These are phyloP conservation scores for Penicillium silybi DNA, from an alignment of 495 filamentous ascomycete species.

Conservation along the genomic window DNA sequence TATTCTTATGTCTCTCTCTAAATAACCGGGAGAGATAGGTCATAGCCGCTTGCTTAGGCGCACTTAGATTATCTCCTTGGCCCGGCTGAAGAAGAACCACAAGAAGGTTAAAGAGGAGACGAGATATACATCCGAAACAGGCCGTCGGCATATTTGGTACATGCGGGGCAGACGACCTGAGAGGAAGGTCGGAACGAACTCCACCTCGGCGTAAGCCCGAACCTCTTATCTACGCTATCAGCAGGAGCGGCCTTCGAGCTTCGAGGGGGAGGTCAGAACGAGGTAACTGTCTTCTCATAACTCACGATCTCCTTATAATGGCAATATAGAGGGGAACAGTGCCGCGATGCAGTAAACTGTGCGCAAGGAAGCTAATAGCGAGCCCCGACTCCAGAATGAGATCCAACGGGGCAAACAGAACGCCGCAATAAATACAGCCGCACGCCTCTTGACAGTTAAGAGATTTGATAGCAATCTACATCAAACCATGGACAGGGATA, in stretches of 20 bases:
- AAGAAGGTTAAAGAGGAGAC: no score
- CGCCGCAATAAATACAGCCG: conserved; percentile 7
- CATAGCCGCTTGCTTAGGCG: no score
- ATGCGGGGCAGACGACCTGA: not conserved
- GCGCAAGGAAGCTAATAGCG: conserved; percentile 1
- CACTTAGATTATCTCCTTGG: no score
- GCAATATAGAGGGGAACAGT: not conserved
- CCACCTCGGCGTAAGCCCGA: conserved; percentile 4
- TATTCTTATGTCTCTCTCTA: no score
- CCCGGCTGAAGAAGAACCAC: no score
- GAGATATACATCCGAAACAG: no score
- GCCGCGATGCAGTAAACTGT: not conserved
- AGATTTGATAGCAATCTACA: not conserved
- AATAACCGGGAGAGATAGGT: no score
- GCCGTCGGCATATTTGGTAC: no score
- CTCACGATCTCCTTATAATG: not conserved
- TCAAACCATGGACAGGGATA: conserved; percentile 11
- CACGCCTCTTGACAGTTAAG: not conserved
- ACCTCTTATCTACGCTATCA: not conserved
- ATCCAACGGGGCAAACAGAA: not conserved
- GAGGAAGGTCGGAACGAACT: conserved; percentile 5
- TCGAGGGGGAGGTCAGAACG: conserved; percentile 3
- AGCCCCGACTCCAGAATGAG: not conserved
- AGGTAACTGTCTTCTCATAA: not conserved
- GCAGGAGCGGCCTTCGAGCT: not conserved